phyloP scores from a whole-genome alignment of 768 basidiomycete species.

The Tulasnella sp. region DNA sequence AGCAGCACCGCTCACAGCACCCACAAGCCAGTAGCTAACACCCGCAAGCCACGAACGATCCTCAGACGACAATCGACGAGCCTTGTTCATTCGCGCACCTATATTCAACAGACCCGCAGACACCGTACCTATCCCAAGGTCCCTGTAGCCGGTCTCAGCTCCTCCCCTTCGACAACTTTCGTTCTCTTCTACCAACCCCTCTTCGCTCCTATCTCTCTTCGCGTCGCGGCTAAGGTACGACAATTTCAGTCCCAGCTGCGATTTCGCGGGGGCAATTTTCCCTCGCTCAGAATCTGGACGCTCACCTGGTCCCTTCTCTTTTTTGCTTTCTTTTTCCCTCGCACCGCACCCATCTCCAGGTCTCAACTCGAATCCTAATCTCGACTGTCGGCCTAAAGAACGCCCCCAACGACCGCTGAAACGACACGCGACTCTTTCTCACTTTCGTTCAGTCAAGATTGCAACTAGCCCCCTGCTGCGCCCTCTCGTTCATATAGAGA shows the following conservation, averaged over 20 bases:
- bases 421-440: not conserved
- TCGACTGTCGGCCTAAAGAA: not conserved
- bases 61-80: slow-evolving; percentile 9
- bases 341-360: not conserved
- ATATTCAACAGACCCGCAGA: not conserved
- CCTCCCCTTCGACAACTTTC: slow-evolving; percentile 2
- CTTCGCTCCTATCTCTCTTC: slow-evolving; percentile 6
- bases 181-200: slow-evolving; percentile 5
- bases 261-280: slow-evolving; percentile 4
- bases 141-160: not conserved
- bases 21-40: not conserved
- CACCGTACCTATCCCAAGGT: not conserved
- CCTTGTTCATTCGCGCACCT: not conserved
- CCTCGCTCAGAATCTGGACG: not conserved
- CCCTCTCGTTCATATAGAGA: slow-evolving; percentile 3
- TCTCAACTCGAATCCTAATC: slow-evolving; percentile 7
- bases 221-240: not conserved
- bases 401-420: slow-evolving; percentile 5
- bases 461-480: not conserved
- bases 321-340: not conserved
- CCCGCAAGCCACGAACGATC: not conserved
- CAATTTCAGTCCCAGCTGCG: slow-evolving; percentile 8
- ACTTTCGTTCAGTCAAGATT: slow-evolving; percentile 10
- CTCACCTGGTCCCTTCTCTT: not conserved
- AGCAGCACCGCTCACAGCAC: not conserved